Percentiles rank a stretch among this genome's conserved stretches.
phyloP scores from a whole-genome alignment of 768 basidiomycete genomes.

The Psilocybe subaeruginosa region DNA sequence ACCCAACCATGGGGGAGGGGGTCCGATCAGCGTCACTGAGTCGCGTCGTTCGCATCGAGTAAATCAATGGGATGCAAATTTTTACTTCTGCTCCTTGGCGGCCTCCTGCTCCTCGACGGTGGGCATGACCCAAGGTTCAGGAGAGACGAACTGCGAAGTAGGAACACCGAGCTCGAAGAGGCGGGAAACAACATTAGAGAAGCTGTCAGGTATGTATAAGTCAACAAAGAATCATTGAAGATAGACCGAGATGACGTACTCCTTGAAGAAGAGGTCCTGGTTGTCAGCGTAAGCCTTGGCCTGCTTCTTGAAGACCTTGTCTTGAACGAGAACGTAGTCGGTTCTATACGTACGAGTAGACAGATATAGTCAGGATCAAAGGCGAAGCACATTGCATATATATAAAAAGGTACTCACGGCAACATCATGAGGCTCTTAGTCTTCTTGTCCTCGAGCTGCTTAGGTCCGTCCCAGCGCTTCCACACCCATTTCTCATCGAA shows the following conservation, averaged over 20 bases:
- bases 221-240: background rate
- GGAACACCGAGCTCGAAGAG: slow-evolving; percentile 97
- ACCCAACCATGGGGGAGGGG: no score
- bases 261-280: slow-evolving; percentile 89
- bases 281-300: slow-evolving; percentile 87
- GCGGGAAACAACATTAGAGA: slow-evolving; percentile 74
- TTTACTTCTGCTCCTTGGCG: slow-evolving; percentile 17
- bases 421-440: slow-evolving; percentile 94
- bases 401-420: slow-evolving; percentile 57
- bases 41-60: no score
- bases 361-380: background rate
- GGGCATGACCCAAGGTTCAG: slow-evolving; percentile 80
- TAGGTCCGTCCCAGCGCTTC: slow-evolving; percentile 94
- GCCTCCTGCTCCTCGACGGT: slow-evolving; percentile 47
- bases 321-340: slow-evolving; percentile 86
- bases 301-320: slow-evolving; percentile 91
- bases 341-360: slow-evolving; percentile 46
- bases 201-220: slow-evolving; percentile 48
- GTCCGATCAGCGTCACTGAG: no score
- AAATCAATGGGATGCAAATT: background rate
- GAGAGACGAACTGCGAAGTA: slow-evolving; percentile 66
- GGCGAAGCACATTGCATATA: no score
- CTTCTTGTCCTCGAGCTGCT: slow-evolving; percentile 92
- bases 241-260: slow-evolving; percentile 54
- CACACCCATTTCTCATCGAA: slow-evolving; percentile 94